Conservation (phyloP, 768 basidiomycete species). For the Amanita thiersii region DNA sequence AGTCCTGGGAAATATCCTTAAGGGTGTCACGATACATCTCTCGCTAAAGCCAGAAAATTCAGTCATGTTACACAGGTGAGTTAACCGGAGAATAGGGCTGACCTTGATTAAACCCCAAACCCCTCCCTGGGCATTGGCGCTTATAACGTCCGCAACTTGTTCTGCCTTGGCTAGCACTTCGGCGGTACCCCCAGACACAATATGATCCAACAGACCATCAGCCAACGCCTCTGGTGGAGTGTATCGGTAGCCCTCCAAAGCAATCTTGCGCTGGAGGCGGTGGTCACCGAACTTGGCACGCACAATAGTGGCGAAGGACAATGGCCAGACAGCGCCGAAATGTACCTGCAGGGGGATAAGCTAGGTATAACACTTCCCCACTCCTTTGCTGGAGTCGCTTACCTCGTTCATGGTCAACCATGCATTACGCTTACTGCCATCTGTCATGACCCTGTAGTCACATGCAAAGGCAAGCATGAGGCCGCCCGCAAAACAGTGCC, state of each 20-base stretch:
- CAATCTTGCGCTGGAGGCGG: constrained; percentile 57
- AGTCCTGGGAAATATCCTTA: constrained; percentile 30
- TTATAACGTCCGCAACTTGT: constrained; percentile 48
- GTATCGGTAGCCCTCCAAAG: constrained; percentile 75
- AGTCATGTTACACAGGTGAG: not conserved
- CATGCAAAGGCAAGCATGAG: constrained; percentile 74
- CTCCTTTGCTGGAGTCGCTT: constrained; percentile 7
- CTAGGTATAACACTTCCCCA: not conserved
- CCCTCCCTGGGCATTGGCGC: constrained; percentile 43
- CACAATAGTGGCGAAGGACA: constrained; percentile 58
- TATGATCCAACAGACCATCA: constrained; percentile 61
- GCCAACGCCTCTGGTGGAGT: constrained; percentile 62
- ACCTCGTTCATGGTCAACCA: constrained; percentile 96
- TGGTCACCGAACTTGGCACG: constrained; percentile 57
- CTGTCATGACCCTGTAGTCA: constrained; percentile 87
- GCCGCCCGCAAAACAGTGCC: constrained; percentile 81
- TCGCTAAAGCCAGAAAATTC: constrained; percentile 22
- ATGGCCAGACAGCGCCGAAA: constrained; percentile 78
- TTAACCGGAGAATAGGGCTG: no score
- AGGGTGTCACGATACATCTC: constrained; percentile 52
- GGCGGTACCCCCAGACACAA: constrained; percentile 53
- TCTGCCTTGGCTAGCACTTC: constrained; percentile 57
- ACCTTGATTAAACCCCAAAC: constrained; percentile 76
- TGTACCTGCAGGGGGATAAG: constrained; percentile 41
- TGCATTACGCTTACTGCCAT: constrained; percentile 66